Percentiles rank a stretch among this genome's conserved stretches.
These are phyloP conservation scores for Xylariaceae sp. DNA, from an alignment of 2,329 filamentous ascomycete species.

Conservation along the genomic window DNA sequence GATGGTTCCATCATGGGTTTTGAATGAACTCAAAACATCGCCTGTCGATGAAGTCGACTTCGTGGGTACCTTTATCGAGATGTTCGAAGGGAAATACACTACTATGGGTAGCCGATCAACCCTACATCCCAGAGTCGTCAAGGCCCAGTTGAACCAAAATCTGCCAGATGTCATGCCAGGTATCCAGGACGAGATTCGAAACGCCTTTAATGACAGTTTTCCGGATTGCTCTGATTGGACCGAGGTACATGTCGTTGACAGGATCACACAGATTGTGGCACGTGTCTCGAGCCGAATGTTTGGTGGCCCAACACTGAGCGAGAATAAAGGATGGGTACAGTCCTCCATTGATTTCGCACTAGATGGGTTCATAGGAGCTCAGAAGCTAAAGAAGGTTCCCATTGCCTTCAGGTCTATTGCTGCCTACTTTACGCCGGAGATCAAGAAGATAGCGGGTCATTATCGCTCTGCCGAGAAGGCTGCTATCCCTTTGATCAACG, in stretches of 20 bases:
- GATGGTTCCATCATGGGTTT: conserved; percentile 26
- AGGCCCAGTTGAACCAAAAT: conserved; percentile 24
- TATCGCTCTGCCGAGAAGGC: neutral
- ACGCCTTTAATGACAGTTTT: conserved; percentile 20
- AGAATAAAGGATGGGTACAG: conserved; percentile 19
- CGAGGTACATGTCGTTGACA: conserved; percentile 20
- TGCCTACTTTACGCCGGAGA: neutral
- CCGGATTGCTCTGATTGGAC: conserved; percentile 23
- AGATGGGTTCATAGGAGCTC: conserved; percentile 19
- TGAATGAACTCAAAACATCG: conserved; percentile 27
- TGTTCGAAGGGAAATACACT: conserved; percentile 33
- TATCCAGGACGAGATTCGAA: conserved; percentile 23
- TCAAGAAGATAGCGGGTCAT: neutral
- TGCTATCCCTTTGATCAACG: neutral
- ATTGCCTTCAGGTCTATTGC: neutral
- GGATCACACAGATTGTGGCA: conserved; percentile 26
- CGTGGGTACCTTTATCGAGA: conserved; percentile 17
- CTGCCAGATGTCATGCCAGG: conserved; percentile 18
- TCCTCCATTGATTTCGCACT: conserved; percentile 19
- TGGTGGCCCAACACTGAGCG: conserved; percentile 8
- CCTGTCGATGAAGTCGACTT: conserved; percentile 27
- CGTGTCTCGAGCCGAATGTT: conserved; percentile 30
- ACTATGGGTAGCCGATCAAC: conserved; percentile 28
- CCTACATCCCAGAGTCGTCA: conserved; percentile 26
- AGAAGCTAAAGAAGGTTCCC: conserved; percentile 17